These are phyloP conservation scores for Elymus sibiricus DNA, from an alignment of 176 grass and related monocot species.

Conservation along the genomic window DNA sequence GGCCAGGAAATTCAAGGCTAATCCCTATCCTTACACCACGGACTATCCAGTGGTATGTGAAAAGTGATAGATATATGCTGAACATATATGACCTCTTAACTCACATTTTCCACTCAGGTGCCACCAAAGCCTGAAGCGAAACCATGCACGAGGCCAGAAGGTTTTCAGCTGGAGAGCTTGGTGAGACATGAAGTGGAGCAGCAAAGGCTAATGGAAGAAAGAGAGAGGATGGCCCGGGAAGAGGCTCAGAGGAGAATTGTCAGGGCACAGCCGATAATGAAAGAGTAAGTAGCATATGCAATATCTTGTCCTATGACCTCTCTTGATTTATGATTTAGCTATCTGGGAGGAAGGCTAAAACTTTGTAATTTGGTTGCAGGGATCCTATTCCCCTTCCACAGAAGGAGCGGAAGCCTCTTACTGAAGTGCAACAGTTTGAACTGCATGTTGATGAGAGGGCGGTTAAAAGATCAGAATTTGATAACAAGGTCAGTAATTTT, in stretches of 20 bases:
- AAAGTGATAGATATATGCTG: not conserved
- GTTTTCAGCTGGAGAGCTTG: constrained; percentile 87
- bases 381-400: constrained; percentile 77
- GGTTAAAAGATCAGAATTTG: constrained; percentile 80
- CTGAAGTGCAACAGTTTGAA: constrained; percentile 75
- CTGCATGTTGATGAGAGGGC: constrained; percentile 79
- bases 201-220: constrained; percentile 63
- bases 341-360: not conserved
- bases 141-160: constrained; percentile 79
- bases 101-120: constrained; percentile 48
- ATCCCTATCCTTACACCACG: constrained; percentile 88
- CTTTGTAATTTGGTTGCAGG: constrained; percentile 40
- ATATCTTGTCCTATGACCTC: not conserved
- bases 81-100: constrained; percentile 5
- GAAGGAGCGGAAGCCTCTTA: constrained; percentile 84
- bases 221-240: constrained; percentile 55
- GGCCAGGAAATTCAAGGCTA: constrained; percentile 73
- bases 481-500: constrained; percentile 50
- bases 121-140: constrained; percentile 84
- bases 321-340: constrained; percentile 3
- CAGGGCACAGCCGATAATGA: constrained; percentile 77
- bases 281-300: constrained; percentile 43
- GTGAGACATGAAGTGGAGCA: constrained; percentile 83
- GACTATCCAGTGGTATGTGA: constrained; percentile 84
- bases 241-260: constrained; percentile 63